These are phyloP conservation scores for Chalciporus piperatus DNA, from an alignment of 768 basidiomycete genomes.

Conservation along the genomic window DNA sequence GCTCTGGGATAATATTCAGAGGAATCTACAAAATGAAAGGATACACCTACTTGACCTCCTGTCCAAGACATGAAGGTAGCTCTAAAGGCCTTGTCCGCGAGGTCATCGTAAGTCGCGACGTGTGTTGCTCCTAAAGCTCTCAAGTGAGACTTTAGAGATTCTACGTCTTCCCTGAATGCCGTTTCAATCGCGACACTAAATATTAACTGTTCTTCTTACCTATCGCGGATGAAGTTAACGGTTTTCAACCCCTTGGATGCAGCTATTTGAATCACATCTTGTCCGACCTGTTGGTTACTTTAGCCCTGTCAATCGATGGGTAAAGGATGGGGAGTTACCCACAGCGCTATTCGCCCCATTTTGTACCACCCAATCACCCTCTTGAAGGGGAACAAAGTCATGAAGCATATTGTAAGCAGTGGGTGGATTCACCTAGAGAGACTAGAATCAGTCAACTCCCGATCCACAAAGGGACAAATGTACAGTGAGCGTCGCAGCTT, in stretches of 20 bases:
- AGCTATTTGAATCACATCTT: constrained; percentile 87
- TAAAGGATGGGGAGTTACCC: constrained; percentile 20
- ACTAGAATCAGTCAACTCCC: no score
- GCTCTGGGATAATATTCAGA: constrained; percentile 21
- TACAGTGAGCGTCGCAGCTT: constrained; percentile 77
- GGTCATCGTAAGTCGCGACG: constrained; percentile 75
- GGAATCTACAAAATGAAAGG: constrained; percentile 7
- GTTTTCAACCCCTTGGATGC: constrained; percentile 66
- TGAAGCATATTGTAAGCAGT: constrained; percentile 83
- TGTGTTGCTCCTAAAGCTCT: constrained; percentile 67
- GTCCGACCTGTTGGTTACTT: constrained; percentile 56
- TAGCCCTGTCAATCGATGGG: not conserved
- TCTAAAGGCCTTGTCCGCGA: constrained; percentile 54
- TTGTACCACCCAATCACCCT: constrained; percentile 81
- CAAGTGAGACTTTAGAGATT: constrained; percentile 49
- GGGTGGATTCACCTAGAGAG: constrained; percentile 68
- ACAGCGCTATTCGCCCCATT: constrained; percentile 87
- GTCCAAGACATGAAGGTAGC: constrained; percentile 63
- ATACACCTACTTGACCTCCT: constrained; percentile 47
- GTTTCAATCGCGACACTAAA: not conserved
- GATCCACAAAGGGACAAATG: constrained; percentile 11
- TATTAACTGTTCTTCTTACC: constrained; percentile 40
- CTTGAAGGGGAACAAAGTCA: constrained; percentile 59
- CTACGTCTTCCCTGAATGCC: constrained; percentile 48
- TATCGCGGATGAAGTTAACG: constrained; percentile 75